Evolutionary conservation across 441 rosid genomes (phyloP).

Genomic region (California macrophylla): DNA sequence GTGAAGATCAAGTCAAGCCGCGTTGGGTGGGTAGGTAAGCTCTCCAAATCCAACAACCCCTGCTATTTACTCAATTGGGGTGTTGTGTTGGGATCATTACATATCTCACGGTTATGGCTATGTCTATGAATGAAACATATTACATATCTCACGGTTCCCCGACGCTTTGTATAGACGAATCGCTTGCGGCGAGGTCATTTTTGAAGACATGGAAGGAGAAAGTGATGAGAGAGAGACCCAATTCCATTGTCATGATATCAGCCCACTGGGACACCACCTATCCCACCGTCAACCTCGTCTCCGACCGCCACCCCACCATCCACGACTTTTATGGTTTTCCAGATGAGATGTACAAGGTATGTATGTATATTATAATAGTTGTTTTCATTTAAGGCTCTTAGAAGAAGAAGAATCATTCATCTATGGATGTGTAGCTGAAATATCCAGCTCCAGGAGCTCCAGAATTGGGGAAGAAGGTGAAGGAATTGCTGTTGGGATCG

Average conservation of each 20-base stretch:
- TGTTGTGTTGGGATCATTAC: too few species aligned
- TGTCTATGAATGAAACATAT: constrained; percentile 35
- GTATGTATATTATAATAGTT: neutral
- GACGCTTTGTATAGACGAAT: constrained; percentile 58
- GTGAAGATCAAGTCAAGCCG: too few species aligned
- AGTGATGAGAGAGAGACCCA: constrained; percentile 37
- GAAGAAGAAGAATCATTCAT: too few species aligned
- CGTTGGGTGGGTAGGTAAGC: too few species aligned
- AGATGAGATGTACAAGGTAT: constrained; percentile 56
- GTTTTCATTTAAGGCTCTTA: too few species aligned
- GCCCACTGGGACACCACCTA: constrained; percentile 77
- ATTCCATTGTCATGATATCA: constrained; percentile 58
- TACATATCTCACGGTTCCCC: constrained; percentile 82
- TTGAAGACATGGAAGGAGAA: constrained; percentile 44
- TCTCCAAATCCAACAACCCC: too few species aligned
- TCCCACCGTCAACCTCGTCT: constrained; percentile 60
- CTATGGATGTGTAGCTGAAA: constrained; percentile 49
- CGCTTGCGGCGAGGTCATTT: constrained; percentile 54
- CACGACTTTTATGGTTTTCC: constrained; percentile 76
- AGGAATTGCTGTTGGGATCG: constrained; percentile 43
- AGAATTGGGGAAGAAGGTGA: constrained; percentile 61
- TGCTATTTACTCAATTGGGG: too few species aligned
- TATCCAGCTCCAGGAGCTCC: constrained; percentile 90
- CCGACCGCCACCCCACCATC: constrained; percentile 44
- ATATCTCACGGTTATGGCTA: neutral